Evolutionary conservation across 2,329 filamentous ascomycete genomes (phyloP), one percentile per base, ranked within the genome.

Genomic region (Colletotrichum musae): DNA sequence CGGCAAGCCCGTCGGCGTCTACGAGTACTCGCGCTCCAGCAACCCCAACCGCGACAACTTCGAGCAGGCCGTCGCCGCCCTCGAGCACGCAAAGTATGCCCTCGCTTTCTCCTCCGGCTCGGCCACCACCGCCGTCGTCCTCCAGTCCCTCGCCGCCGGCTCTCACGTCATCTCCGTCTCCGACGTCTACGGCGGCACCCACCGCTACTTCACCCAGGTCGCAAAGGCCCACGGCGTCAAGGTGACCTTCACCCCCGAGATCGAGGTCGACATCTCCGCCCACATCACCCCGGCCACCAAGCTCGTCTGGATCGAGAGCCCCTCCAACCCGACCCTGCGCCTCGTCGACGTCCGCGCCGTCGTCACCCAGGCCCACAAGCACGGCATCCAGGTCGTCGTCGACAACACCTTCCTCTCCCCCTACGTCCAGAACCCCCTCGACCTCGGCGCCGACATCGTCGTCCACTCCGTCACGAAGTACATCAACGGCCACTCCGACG

Each of bases 401-500:
- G 96, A 99, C 86, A 99, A 99, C 86, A 99, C 96, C 21, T 99
- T 99, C 86, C 87, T 98, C 78, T 95, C 93, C 71, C 96, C 96
- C 39, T 99, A 98, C 80, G 89, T 99, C 56, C 96, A 99, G 84
- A 98, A 97, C 82, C 96, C 96, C 4, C 90, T 99, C 64, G 92
- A 97, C 78, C 94, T 95, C 79, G 96, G 96, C 75, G 96, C 96
- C 74, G 96, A 99, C 81, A 95, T 98, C 73, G 95, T 98, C 74
- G 93, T 98, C 51, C 95, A 98, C 87, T 95, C 92, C 64, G 96
- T 99, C 64, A 99, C 96, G 52, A 99, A 99, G 85, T 99, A 98
- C 84, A 98, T 99, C 85, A 98, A 98, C 81, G 96, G 96, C 58
- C 96, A 99, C 85, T 89, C 91, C 79, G 96, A 99, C 80, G 96